These are phyloP conservation scores for Murraya paniculata DNA, from an alignment of 345 rosid species.

Conservation along the genomic window DNA sequence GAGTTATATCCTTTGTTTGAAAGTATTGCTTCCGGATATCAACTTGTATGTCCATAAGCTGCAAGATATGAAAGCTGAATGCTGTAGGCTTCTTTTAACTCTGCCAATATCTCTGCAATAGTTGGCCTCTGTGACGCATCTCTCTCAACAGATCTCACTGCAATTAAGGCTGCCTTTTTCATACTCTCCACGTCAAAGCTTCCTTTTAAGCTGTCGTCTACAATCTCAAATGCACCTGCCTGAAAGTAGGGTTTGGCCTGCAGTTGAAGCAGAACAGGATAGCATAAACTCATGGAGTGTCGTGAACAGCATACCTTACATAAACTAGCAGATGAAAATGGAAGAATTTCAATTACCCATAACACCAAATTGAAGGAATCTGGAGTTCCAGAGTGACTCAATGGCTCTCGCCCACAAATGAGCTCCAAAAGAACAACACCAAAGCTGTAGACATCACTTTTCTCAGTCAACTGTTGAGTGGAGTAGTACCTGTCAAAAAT, in stretches of 20 bases:
- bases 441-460: constrained; percentile 88
- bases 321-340: neutral
- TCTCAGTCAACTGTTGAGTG: constrained; percentile 87
- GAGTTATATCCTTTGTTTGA: neutral
- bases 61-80: constrained; percentile 77
- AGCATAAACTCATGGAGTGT: neutral
- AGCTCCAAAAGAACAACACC: constrained; percentile 91
- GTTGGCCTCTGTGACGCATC: constrained; percentile 71
- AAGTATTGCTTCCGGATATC: neutral
- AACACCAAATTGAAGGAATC: constrained; percentile 91
- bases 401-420: constrained; percentile 89
- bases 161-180: constrained; percentile 56
- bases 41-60: constrained; percentile 46
- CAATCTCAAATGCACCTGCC: constrained; percentile 82
- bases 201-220: constrained; percentile 64
- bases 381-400: constrained; percentile 74
- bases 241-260: constrained; percentile 94
- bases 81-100: constrained; percentile 73
- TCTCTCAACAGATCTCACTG: constrained; percentile 72
- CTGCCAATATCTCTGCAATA: constrained; percentile 58
- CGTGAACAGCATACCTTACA: neutral
- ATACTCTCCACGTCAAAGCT: constrained; percentile 67
- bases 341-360: constrained; percentile 54
- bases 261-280: constrained; percentile 10
- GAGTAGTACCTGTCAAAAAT: constrained; percentile 63